A percentile compares a stretch with the other conserved stretches of the same genome.
Evolutionary conservation across 768 basidiomycete genomes (phyloP).

Genomic region (Rhizopogon sp.): DNA sequence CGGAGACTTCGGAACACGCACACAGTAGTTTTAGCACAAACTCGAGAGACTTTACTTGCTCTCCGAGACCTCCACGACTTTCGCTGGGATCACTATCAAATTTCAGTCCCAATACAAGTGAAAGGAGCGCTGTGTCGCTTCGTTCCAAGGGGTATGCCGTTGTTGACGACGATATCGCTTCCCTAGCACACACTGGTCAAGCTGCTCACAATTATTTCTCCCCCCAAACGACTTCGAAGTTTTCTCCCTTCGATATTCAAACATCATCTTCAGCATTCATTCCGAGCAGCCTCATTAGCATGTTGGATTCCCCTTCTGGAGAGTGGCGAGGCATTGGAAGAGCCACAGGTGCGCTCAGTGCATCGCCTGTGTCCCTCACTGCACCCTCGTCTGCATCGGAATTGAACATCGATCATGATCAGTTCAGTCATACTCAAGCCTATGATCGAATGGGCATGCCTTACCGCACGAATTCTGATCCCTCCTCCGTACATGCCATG

Average conservation of each 20-base stretch:
- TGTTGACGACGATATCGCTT: conserved; percentile 37
- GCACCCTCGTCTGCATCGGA: conserved; percentile 20
- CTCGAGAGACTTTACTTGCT: conserved; percentile 10
- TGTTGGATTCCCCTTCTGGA: conserved; percentile 48
- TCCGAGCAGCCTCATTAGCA: conserved; percentile 44
- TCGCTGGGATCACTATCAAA: conserved; percentile 26
- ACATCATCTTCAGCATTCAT: conserved; percentile 45
- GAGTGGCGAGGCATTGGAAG: conserved; percentile 39
- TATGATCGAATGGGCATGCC: conserved; percentile 21
- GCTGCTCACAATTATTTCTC: conserved; percentile 11
- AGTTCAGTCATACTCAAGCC: conserved; percentile 25
- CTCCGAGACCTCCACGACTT: conserved; percentile 25
- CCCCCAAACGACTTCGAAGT: conserved; percentile 24
- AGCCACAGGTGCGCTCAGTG: conserved; percentile 20
- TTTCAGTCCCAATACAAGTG: conserved; percentile 10
- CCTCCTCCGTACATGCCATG: conserved; percentile 13
- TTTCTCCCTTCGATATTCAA: conserved; percentile 51
- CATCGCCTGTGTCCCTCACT: conserved; percentile 39
- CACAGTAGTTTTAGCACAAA: conserved; percentile 9
- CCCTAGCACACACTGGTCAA: conserved; percentile 18
- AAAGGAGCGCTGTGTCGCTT: conserved; percentile 9
- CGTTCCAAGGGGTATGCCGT: conserved; percentile 36
- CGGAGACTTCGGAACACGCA: conserved; percentile 7
- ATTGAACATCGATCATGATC: conserved; percentile 35
- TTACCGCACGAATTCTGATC: conserved; percentile 33